Evolutionary conservation across 495 filamentous ascomycete species (phyloP), one percentile per base, ranked within the genome.

Genomic region (Aspergillus leporis): DNA sequence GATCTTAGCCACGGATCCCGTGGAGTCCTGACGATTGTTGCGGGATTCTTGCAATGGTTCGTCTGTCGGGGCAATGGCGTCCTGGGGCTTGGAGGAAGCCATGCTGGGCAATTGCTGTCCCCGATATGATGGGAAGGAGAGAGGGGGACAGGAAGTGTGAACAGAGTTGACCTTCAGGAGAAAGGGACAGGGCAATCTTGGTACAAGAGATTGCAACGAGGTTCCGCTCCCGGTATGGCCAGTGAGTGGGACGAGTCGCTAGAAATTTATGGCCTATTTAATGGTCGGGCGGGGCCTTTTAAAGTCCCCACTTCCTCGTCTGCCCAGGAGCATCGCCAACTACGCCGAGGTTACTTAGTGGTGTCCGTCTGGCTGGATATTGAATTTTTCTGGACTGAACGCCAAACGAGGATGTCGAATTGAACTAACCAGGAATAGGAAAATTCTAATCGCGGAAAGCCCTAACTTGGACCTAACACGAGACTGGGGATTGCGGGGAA

Each of bases 1-100:
- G 45, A 78, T 58, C 47, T 70, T 74, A 18, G 67, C 63, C 59
- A 70, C 68, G n/a, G 70, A 71, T 7, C 62, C 61, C 25, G 72
- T 65, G 18, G 70, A 70, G 7, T 28, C 46, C 14, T 58, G 65
- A 19, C 56, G 65, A 18, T 63, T 58, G n/a, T 52, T 56, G 34
- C 61, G 61, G 53, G 56, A 47, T 28, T 55, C 43, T 22, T 16
- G 43, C 4, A 23, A 43, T 22, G 49, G 43, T 30, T 47, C 62
- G 46, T 72, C 67, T 46, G 53, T 66, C 22, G 69, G 68, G 7
- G 66, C 62, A 61, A 74, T 71, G 61, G 66, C 60, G 61, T 71
- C 66, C 60, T 63, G 62, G 38, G 62, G 30, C 62, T 71, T 64
- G 58, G 52, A 48, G 58, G 59, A 63, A 60, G 61, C 66, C 66